Evolutionary conservation across 306 rosid genomes (phyloP), one percentile per base, ranked within the genome.

Genomic region (Luffa acutangula): DNA sequence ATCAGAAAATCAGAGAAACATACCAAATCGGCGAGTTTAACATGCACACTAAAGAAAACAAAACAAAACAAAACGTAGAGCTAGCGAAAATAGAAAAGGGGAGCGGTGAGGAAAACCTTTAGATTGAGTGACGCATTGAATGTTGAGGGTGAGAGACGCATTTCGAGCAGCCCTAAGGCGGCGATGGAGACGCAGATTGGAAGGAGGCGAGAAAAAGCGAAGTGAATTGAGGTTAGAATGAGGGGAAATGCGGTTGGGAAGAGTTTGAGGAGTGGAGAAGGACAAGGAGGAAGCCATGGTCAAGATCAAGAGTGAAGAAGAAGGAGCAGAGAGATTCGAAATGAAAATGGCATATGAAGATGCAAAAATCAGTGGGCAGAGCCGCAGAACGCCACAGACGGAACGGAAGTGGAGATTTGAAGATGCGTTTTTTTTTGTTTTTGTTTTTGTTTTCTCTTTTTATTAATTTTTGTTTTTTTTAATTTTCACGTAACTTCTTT

Each of bases 271-370:
- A 45, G 80, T 80, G 10, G 77, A 52, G 42, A 78, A 77, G 82
- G 91, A 78, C 65, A 89, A 31, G 48, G 85, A 70, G 45, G 85
- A 56, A 54, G 90, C 87, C 87, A 80, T 84, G 46, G 78, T 0
- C 31, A n/a, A 31, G 72, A 39, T 0, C 31, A n/a, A 31, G 72
- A 39, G 48, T 12, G 52, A 48, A 66, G 70, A n/a, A 51, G 74
- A 5, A 14, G 11, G 25, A 36, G 25, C 59, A 54, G 59, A 54
- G 59, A 67, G 53, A 69, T 9, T n/a, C 1, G 75, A n/a, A 69
- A 69, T 42, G 9, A 42, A 59, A 69, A 42, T 43, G 75, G 53
- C 49, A 69, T 42, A 43, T 1, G 18, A 9, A 46, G 77, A 21
- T 5, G 42, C n/a, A 46, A 12, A 46, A 25, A 20, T 46, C 58